A percentile compares a stretch with the other conserved stretches of the same genome.
Conservation (phyloP, 2,329 filamentous ascomycete species). For the Incumbomyces delicatus region DNA sequence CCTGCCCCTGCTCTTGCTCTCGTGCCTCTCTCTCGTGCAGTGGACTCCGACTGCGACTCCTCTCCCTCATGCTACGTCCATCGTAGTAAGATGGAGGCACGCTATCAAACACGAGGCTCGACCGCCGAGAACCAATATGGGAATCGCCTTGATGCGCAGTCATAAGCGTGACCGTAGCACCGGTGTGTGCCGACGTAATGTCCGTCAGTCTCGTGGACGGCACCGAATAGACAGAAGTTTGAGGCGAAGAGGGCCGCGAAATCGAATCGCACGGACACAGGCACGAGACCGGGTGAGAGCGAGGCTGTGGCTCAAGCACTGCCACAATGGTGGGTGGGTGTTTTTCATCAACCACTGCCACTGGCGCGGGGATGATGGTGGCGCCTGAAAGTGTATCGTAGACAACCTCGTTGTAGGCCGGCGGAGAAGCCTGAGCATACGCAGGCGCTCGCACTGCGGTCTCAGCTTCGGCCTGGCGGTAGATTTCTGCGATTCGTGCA, state of each 20-base stretch:
- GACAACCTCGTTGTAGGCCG: constrained; percentile 11
- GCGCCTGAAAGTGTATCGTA: constrained; percentile 3
- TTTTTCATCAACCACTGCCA: no score
- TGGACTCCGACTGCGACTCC: background rate
- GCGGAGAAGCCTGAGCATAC: constrained; percentile 12
- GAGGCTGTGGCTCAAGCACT: background rate
- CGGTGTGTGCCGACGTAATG: constrained; percentile 14
- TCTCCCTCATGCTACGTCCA: constrained; percentile 3
- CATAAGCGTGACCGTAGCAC: constrained; percentile 8
- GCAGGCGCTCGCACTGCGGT: background rate
- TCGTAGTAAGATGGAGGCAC: constrained; percentile 6
- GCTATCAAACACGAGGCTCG: constrained; percentile 5
- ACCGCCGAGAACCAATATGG: background rate
- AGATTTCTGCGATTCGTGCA: constrained; percentile 13
- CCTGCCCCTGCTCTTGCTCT: background rate
- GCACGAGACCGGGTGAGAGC: constrained; percentile 2
- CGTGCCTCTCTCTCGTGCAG: background rate
- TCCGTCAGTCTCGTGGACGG: constrained; percentile 17
- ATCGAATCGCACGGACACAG: background rate
- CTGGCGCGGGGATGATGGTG: background rate
- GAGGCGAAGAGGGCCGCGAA: constrained; percentile 12
- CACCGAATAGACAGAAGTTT: constrained; percentile 16
- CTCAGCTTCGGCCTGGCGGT: constrained; percentile 3
- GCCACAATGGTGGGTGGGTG: no score
- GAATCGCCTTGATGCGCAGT: background rate